Conservation (phyloP, 202 grass and related monocot species). For the Brachypodium distachyon region DNA sequence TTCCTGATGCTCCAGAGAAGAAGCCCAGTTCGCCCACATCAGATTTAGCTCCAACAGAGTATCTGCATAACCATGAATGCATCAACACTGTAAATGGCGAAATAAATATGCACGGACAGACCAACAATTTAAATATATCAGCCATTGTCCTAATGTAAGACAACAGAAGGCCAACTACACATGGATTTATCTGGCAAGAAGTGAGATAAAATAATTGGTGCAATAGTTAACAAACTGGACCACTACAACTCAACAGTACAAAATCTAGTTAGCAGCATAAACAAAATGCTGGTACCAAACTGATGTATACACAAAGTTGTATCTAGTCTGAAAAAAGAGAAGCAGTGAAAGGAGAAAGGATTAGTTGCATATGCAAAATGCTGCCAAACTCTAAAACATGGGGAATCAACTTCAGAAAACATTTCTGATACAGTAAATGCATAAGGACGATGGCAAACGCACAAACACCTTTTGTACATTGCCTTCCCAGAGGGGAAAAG, state of each 20-base stretch:
- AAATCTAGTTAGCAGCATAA: neutral
- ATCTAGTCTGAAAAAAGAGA: neutral
- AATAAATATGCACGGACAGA: neutral
- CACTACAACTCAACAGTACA: neutral
- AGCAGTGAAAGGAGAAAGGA: neutral
- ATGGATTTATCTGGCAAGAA: neutral
- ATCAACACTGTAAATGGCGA: neutral
- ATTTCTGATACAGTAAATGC: neutral
- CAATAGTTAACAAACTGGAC: neutral
- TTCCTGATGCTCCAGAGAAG: slow-evolving; percentile 68
- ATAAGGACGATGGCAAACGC: neutral
- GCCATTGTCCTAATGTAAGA: neutral
- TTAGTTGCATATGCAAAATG: neutral
- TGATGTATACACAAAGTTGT: neutral
- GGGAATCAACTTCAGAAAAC: neutral
- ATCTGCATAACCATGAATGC: slow-evolving; percentile 40
- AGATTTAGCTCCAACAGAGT: slow-evolving; percentile 51
- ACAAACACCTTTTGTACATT: neutral
- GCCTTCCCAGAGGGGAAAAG: neutral
- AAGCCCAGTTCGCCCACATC: slow-evolving; percentile 66
- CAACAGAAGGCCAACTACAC: neutral
- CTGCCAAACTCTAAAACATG: neutral
- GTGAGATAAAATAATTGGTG: neutral
- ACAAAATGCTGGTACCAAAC: neutral
- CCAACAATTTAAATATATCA: neutral